These are phyloP conservation scores for Trichoderma sp. DNA, from an alignment of 2,329 filamentous ascomycete species.

Conservation along the genomic window DNA sequence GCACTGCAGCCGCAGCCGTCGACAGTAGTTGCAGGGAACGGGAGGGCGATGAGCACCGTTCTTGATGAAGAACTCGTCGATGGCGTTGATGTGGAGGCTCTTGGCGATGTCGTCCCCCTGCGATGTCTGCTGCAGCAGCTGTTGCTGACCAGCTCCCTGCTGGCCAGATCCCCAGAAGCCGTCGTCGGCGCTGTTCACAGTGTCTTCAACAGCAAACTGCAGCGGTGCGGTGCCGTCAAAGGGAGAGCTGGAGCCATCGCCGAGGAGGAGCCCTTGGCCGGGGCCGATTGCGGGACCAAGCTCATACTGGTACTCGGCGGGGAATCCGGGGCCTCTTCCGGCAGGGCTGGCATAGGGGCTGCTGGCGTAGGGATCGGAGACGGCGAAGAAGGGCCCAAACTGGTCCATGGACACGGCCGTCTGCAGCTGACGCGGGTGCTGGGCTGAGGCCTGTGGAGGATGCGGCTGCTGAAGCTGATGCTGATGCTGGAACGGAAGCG, in stretches of 20 bases:
- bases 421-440: constrained; percentile 16
- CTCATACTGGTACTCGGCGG: constrained; percentile 14
- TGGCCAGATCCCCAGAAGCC: neutral
- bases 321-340: constrained; percentile 15
- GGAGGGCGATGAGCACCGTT: constrained; percentile 49
- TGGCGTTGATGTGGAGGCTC: constrained; percentile 26
- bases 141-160: neutral
- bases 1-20: constrained; percentile 50
- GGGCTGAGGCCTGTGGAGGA: neutral
- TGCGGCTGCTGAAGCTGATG: neutral
- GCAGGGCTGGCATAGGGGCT: constrained; percentile 14
- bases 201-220: neutral
- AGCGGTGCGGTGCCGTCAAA: constrained; percentile 18
- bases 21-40: constrained; percentile 50
- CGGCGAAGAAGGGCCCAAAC: constrained; percentile 21
- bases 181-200: neutral
- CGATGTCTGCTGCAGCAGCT: neutral
- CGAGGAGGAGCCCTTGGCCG: neutral
- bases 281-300: constrained; percentile 16
- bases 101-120: neutral
- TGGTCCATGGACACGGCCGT: constrained; percentile 1
- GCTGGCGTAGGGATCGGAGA: constrained; percentile 3
- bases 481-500: constrained; percentile 3
- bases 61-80: constrained; percentile 46
- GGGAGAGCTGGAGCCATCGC: constrained; percentile 13